phyloP scores from a whole-genome alignment of 1,284 basidiomycete species.

The Cryptococcus deneoformans region DNA sequence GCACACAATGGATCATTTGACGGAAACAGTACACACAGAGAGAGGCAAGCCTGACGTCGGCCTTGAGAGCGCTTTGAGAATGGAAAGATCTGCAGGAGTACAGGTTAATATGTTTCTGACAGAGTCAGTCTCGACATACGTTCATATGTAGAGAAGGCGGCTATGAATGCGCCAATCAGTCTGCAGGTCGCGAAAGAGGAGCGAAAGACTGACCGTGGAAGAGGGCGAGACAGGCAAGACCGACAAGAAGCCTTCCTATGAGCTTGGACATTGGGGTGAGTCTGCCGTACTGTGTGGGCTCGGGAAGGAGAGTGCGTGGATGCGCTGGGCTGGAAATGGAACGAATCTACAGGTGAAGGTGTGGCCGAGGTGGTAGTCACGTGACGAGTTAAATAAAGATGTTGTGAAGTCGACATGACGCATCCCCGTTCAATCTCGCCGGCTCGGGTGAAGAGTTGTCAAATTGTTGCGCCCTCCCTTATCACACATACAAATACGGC shows the following conservation, averaged over 20 bases:
- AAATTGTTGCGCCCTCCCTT: too few relatives aligned
- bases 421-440: too few relatives aligned
- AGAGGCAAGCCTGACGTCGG: constrained; percentile 29
- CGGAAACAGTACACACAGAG: constrained; percentile 29
- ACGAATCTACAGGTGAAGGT: too few relatives aligned
- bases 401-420: too few relatives aligned
- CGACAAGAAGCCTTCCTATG: constrained; percentile 27
- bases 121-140: constrained; percentile 22
- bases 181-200: neutral
- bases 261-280: constrained; percentile 9
- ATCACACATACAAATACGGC: too few relatives aligned
- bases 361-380: too few relatives aligned
- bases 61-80: constrained; percentile 43
- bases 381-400: too few relatives aligned
- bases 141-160: constrained; percentile 49
- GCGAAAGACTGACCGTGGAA: constrained; percentile 31
- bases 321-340: constrained; percentile 1
- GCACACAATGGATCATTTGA: neutral
- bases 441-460: too few relatives aligned
- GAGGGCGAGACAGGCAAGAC: constrained; percentile 29
- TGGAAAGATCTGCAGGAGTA: constrained; percentile 39
- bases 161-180: constrained; percentile 17
- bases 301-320: too few relatives aligned
- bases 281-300: too few relatives aligned
- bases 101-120: neutral